Evolutionary conservation across 202 grass and related monocot species (phyloP), one percentile per base, ranked within the genome.

Genomic region (Zoysia matrella): DNA sequence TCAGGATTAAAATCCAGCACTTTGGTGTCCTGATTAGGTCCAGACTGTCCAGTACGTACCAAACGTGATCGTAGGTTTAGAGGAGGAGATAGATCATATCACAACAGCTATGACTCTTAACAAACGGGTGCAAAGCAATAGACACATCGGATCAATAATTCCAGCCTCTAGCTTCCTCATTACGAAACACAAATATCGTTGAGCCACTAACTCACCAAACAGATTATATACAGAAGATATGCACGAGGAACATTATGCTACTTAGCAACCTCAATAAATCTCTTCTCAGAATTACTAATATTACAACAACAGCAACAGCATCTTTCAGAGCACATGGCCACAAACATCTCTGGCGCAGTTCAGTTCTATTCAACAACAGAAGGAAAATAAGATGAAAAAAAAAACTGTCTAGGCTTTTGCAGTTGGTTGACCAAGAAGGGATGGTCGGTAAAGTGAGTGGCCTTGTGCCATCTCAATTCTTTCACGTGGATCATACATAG

Each of bases 401-500:
- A 4, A 77, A 52, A 48, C 40, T 63, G 12, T 57, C 80, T 90
- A 90, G 51, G 64, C 69, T 79, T 78, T 86, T 13, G 65, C 70
- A 47, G 75, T 79, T 47, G 92, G 79, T 75, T 74, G 92, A 72
- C 91, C 89, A 67, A 99, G 96, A 82, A 98, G 89, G 60, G 89
- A 93, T 57, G 96, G 93, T 64, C 77, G 87, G 82, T 99, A 99
- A 67, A 99, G 81, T 36, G 53, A 56, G 13, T 99, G 96, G 47
- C 30, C 30, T 36, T 36, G 30, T 36, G 30, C 30, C 30, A 36
- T 36, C 30, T 36, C 30, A 36, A 36, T 99, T 80, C 96, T 90
- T 70, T 99, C 92, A 1, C 96, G 92, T 1, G 96, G 96, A 89
- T 99, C 96, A 73, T 78, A 95, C 93, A 99, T 99, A 5, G 96